Percentiles rank a stretch among this genome's conserved stretches.
phyloP scores from a whole-genome alignment of 345 rosid genomes.

The Hevea brasiliensis region DNA sequence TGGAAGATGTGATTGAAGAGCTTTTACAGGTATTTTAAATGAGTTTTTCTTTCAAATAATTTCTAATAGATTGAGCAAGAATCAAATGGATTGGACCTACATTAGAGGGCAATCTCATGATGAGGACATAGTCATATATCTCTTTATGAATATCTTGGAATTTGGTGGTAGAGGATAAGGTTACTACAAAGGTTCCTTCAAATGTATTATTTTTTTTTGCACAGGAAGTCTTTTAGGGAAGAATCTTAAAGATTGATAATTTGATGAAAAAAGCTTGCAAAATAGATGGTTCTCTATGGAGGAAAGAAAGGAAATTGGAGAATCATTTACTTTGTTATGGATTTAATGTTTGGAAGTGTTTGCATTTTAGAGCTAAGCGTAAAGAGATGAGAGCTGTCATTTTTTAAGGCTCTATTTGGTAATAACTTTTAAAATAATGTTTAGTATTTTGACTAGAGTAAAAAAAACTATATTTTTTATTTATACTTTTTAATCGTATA shows the following conservation, averaged over 20 bases:
- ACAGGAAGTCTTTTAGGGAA: not conserved
- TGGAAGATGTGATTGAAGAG: slow-evolving; percentile 35
- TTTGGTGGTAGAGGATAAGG: not conserved
- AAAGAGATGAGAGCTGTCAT: too few species aligned
- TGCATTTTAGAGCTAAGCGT: too few species aligned
- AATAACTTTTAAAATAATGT: too few species aligned
- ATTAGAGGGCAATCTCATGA: not conserved
- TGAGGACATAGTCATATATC: not conserved
- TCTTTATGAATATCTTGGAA: not conserved
- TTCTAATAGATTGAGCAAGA: not conserved
- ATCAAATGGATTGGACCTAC: not conserved
- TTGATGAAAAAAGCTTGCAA: not conserved
- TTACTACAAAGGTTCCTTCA: too few species aligned
- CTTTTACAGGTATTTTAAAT: slow-evolving; percentile 15
- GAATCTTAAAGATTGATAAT: not conserved
- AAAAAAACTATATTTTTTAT: too few species aligned
- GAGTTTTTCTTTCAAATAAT: too few species aligned
- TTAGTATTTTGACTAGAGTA: too few species aligned
- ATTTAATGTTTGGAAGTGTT: too few species aligned
- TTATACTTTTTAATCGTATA: too few species aligned
- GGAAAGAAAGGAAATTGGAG: not conserved
- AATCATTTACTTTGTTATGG: not conserved
- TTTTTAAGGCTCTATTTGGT: too few species aligned
- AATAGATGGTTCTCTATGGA: not conserved
- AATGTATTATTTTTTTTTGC: not conserved